These are phyloP conservation scores for Gaertneriomyces sp. DNA, from an alignment of 192 early-diverging fungal genomes.

Conservation along the genomic window DNA sequence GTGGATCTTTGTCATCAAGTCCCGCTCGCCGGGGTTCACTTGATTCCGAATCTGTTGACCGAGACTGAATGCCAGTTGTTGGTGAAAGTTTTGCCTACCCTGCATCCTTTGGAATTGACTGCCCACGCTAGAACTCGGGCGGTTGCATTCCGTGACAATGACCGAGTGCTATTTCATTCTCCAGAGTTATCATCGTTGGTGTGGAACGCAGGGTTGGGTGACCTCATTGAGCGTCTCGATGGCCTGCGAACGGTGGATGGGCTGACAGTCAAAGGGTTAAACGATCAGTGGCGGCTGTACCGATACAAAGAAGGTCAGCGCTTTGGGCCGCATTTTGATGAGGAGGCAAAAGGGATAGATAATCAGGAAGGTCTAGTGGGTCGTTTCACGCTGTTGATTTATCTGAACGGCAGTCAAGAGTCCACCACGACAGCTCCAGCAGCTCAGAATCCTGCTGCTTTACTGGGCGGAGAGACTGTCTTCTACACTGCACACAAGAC, in stretches of 20 bases:
- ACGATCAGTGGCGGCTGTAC: constrained; percentile 9
- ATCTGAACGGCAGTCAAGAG: constrained; percentile 1
- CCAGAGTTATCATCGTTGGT: constrained; percentile 7
- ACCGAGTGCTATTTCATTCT: not conserved
- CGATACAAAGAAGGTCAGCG: constrained; percentile 4
- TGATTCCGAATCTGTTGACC: not conserved
- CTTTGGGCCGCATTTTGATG: constrained; percentile 14
- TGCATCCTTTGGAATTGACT: not conserved
- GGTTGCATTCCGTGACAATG: constrained; percentile 7
- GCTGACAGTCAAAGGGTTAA: not conserved
- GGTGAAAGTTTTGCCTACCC: not conserved
- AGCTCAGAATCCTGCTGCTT: not conserved
- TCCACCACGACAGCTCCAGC: not conserved
- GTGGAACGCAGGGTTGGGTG: not conserved
- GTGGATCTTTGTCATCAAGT: not conserved
- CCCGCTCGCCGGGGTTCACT: not conserved
- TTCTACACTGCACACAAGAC: constrained; percentile 10
- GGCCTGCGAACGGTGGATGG: not conserved
- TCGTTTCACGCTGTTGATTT: constrained; percentile 5
- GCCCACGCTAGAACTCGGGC: constrained; percentile 4
- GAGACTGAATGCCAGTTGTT: not conserved
- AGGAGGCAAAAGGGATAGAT: constrained; percentile 3
- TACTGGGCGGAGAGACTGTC: constrained; percentile 13
- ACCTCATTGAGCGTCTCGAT: not conserved
- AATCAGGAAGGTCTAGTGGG: not conserved